Evolutionary conservation across 2,329 filamentous ascomycete genomes (phyloP).

Genomic region (Cercospora janseana): DNA sequence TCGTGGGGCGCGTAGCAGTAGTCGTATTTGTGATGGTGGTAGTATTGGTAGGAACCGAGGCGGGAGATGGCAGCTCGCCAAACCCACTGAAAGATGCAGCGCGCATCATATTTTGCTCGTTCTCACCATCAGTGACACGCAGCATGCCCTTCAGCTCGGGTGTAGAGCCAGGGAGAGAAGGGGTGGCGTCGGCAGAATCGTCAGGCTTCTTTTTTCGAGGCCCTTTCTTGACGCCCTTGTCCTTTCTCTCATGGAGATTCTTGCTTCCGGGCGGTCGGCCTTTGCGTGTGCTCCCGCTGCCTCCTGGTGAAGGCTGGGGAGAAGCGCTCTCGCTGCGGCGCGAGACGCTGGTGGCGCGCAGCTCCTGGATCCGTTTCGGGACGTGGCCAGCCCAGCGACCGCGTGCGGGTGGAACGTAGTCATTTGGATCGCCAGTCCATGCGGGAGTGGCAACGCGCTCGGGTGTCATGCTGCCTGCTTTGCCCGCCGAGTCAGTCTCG

Average conservation of each 20-base stretch:
- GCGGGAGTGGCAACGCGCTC: slow-evolving; percentile 24
- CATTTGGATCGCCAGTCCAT: slow-evolving; percentile 17
- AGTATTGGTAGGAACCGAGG: background rate
- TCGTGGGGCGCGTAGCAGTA: background rate
- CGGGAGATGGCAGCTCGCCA: no score
- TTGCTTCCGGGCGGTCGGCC: slow-evolving; percentile 48
- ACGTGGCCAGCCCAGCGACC: slow-evolving; percentile 36
- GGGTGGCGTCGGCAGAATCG: no score
- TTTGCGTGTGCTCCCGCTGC: slow-evolving; percentile 29
- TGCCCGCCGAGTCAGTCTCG: slow-evolving; percentile 14
- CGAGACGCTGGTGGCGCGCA: slow-evolving; percentile 44
- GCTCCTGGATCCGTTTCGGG: slow-evolving; percentile 48
- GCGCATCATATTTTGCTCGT: background rate
- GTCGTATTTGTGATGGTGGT: background rate
- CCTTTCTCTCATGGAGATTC: slow-evolving; percentile 46
- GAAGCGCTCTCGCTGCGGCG: slow-evolving; percentile 24
- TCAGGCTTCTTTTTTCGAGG: slow-evolving; percentile 38
- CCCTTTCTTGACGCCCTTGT: slow-evolving; percentile 52
- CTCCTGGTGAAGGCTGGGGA: slow-evolving; percentile 12
- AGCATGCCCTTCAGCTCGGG: no score
- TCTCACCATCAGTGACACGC: slow-evolving; percentile 1
- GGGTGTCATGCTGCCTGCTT: slow-evolving; percentile 27
- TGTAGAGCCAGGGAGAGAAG: no score
- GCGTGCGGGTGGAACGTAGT: slow-evolving; percentile 28
- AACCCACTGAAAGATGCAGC: background rate